Conservation (phyloP, 179 eudicot genomes). For the Beta macrorhiza region DNA sequence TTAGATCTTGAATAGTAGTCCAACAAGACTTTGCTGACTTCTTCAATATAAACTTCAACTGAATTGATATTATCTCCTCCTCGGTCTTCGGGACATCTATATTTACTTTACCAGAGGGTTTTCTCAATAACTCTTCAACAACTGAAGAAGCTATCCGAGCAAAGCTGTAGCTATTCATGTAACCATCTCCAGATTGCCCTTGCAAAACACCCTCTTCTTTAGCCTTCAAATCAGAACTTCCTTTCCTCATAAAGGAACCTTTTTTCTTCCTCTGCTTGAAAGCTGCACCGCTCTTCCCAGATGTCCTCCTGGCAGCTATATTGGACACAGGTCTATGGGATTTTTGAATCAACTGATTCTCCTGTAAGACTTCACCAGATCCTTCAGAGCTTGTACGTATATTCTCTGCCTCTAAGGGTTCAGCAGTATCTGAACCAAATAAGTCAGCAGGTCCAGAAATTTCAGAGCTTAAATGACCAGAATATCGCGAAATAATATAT, state of each 20-base stretch:
- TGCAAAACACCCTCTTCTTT: conserved; percentile 29
- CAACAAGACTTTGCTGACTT: conserved; percentile 61
- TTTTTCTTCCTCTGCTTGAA: conserved; percentile 39
- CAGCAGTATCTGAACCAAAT: conserved; percentile 22
- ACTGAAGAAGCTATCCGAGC: conserved; percentile 64
- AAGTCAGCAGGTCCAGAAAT: conserved; percentile 21
- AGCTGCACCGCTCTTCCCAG: conserved; percentile 32
- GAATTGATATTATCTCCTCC: conserved; percentile 64
- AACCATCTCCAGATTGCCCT: conserved; percentile 33
- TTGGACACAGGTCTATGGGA: conserved; percentile 31
- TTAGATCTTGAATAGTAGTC: conserved; percentile 44
- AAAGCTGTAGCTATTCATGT: conserved; percentile 67
- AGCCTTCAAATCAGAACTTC: conserved; percentile 21
- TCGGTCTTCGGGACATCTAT: conserved; percentile 43
- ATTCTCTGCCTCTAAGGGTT: conserved; percentile 35
- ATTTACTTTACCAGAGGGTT: conserved; percentile 53
- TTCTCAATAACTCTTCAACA: conserved; percentile 59
- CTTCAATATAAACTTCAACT: conserved; percentile 64
- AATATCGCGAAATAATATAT: conserved; percentile 27
- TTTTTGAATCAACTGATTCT: conserved; percentile 28
- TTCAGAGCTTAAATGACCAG: conserved; percentile 31
- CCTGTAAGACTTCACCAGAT: conserved; percentile 62
- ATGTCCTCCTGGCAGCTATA: conserved; percentile 27
- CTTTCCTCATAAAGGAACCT: conserved; percentile 32
- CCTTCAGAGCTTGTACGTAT: conserved; percentile 56